These are phyloP conservation scores for Schizopora paradoxa DNA, from an alignment of 1,284 basidiomycete species.

Conservation along the genomic window DNA sequence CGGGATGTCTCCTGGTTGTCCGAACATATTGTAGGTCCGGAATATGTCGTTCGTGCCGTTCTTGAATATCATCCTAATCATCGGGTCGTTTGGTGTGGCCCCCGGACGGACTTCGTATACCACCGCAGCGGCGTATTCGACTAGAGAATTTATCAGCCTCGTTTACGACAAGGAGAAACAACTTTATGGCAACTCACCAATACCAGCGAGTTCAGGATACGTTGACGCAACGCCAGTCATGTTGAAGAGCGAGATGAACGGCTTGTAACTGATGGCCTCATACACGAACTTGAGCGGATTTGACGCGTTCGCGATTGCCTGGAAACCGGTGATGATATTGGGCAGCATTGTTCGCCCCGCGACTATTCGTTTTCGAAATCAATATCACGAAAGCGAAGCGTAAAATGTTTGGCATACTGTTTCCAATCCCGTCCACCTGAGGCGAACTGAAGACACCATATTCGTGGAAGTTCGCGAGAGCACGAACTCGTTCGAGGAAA, in stretches of 20 bases:
- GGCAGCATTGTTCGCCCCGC: conserved; percentile 43
- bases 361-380: conserved; percentile 32
- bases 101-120: conserved; percentile 37
- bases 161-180: neutral
- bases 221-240: conserved; percentile 36
- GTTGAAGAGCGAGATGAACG: conserved; percentile 49
- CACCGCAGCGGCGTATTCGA: conserved; percentile 42
- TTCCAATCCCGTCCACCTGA: conserved; percentile 35
- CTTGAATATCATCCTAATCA: conserved; percentile 58
- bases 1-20: conserved; percentile 41
- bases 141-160: conserved; percentile 19
- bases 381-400: neutral
- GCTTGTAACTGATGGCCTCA: conserved; percentile 46
- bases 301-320: conserved; percentile 38
- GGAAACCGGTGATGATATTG: conserved; percentile 38
- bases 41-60: conserved; percentile 41
- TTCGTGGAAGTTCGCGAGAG: conserved; percentile 48
- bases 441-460: conserved; percentile 40
- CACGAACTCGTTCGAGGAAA: conserved; percentile 34
- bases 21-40: conserved; percentile 27
- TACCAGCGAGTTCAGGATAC: conserved; percentile 29
- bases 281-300: conserved; percentile 40
- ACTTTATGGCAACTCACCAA: conserved; percentile 26
- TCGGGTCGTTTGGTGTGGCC: conserved; percentile 26
- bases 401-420: conserved; percentile 30